These are phyloP conservation scores for Paramecium sexaurelia DNA, from an alignment of 73 alveolate species.

Conservation along the genomic window DNA sequence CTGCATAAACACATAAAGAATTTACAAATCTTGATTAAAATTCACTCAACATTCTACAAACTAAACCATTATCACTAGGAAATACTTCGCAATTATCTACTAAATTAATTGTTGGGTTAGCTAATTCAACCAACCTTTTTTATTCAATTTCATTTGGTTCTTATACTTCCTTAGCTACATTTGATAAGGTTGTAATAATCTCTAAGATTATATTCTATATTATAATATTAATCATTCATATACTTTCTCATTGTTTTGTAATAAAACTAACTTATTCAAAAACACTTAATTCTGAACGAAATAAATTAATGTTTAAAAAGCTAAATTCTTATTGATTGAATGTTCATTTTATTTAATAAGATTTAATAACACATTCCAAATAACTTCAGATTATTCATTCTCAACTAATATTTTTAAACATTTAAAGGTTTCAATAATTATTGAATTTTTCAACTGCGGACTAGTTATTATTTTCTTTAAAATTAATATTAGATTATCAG, in stretches of 20 bases:
- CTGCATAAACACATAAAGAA: conserved; percentile 56
- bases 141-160: conserved; percentile 23
- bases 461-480: neutral
- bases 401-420: conserved; percentile 31
- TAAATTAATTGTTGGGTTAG: conserved; percentile 39
- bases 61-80: conserved; percentile 49
- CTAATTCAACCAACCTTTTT: conserved; percentile 19
- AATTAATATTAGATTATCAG: neutral
- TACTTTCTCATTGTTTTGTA: conserved; percentile 17
- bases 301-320: conserved; percentile 36
- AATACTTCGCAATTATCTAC: neutral
- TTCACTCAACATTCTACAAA: conserved; percentile 53
- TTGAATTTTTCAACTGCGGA: neutral
- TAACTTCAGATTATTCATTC: neutral
- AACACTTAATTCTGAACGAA: conserved; percentile 37
- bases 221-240: neutral
- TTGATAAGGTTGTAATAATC: neutral
- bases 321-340: conserved; percentile 18
- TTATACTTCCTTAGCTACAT: neutral
- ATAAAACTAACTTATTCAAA: neutral
- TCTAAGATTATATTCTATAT: conserved; percentile 25
- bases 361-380: neutral
- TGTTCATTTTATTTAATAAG: neutral
- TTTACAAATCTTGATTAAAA: conserved; percentile 33
- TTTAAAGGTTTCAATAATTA: neutral